phyloP scores from a whole-genome alignment of 306 rosid genomes.

The Rosa multiflora region DNA sequence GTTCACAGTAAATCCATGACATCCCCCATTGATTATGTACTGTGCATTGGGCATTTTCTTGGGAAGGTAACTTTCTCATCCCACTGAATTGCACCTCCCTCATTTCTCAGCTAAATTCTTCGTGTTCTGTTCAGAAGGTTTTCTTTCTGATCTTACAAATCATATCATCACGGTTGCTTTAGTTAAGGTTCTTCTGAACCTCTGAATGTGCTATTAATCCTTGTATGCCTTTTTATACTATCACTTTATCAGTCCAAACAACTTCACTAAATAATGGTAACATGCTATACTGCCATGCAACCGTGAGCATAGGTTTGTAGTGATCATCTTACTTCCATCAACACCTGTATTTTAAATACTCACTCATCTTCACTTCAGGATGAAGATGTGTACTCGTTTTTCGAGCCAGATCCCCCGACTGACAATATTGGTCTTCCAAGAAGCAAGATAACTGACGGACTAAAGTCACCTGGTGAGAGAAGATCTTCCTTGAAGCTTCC shows the following conservation, averaged over 20 bases:
- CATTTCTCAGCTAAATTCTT: not conserved
- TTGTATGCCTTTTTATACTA: not conserved
- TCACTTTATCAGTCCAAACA: not conserved
- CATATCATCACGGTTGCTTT: not conserved
- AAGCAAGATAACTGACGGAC: slow-evolving; percentile 52
- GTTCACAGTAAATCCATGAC: slow-evolving; percentile 93
- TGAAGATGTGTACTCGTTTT: slow-evolving; percentile 89
- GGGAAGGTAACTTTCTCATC: slow-evolving; percentile 60
- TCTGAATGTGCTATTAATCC: not conserved
- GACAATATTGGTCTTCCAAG: slow-evolving; percentile 43
- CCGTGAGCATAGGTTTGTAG: not conserved
- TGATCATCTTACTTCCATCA: not conserved
- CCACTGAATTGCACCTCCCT: not conserved
- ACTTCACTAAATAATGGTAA: not conserved
- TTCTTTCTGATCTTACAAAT: not conserved
- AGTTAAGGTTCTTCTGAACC: slow-evolving; percentile 1
- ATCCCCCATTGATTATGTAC: slow-evolving; percentile 83
- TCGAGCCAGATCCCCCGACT: slow-evolving; percentile 84
- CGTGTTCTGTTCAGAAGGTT: not conserved
- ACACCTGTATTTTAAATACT: not conserved
- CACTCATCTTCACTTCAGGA: slow-evolving; percentile 49
- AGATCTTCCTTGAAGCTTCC: slow-evolving; percentile 51
- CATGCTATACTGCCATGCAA: not conserved
- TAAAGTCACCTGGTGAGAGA: slow-evolving; percentile 53
- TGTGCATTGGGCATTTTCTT: slow-evolving; percentile 92